Conservation (phyloP, 2,329 filamentous ascomycete genomes). For the Fusarium duplospermum region DNA sequence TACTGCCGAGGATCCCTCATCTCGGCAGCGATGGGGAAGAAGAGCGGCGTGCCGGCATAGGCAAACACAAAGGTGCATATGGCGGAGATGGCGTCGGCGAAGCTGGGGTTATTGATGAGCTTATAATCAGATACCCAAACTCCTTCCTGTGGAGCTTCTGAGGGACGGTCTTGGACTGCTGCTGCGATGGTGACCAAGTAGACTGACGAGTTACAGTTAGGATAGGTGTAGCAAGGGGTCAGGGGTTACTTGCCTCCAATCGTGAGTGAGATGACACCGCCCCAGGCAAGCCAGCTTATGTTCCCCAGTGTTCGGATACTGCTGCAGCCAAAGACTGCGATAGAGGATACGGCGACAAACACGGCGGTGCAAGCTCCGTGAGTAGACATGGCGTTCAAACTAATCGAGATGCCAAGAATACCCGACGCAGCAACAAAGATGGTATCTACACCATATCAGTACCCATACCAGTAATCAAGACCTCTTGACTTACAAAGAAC, state of each 20-base stretch:
- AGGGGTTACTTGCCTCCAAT: slow-evolving; percentile 19
- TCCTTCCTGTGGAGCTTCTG: slow-evolving; percentile 25
- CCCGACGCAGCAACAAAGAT: slow-evolving; percentile 33
- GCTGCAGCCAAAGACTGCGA: slow-evolving; percentile 45
- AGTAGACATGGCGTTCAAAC: slow-evolving; percentile 53
- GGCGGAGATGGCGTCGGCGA: slow-evolving; percentile 47
- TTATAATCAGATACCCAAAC: slow-evolving; percentile 48
- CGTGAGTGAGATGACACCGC: slow-evolving; percentile 35
- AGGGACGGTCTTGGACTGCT: slow-evolving; percentile 33
- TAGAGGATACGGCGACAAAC: slow-evolving; percentile 53
- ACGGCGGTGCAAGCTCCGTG: slow-evolving; percentile 54
- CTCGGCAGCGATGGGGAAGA: slow-evolving; percentile 48
- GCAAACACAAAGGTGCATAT: slow-evolving; percentile 52
- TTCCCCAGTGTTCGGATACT: slow-evolving; percentile 48
- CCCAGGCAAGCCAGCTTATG: slow-evolving; percentile 49
- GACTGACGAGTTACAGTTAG: slow-evolving; percentile 3
- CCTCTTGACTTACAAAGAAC: slow-evolving; percentile 47
- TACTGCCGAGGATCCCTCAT: slow-evolving; percentile 47
- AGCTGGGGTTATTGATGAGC: slow-evolving; percentile 44
- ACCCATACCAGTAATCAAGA: fast-evolving
- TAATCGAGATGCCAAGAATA: slow-evolving; percentile 50
- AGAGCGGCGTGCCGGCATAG: slow-evolving; percentile 51
- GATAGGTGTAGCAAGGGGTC: background rate
- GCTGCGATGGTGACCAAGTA: slow-evolving; percentile 40
- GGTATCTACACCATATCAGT: slow-evolving; percentile 25